Evolutionary conservation across 2,329 filamentous ascomycete species (phyloP), one percentile per base, ranked within the genome.

Genomic region (Botryotinia globosa): DNA sequence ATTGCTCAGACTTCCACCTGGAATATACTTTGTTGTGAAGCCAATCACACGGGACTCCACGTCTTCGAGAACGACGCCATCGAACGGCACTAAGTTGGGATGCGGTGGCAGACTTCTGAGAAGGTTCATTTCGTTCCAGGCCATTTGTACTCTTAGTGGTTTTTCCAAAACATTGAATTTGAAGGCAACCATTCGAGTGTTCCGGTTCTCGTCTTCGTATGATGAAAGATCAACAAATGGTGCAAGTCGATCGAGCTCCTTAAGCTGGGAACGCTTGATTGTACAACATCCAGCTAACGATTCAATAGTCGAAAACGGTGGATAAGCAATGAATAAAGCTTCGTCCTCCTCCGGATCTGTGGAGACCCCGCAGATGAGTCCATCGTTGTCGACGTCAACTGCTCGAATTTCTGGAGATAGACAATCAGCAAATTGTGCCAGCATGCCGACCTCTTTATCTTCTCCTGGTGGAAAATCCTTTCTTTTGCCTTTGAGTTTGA

Each of bases 11-110:
- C 5, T 29, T 9, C 44, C 32, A n/a, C 63, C 44, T 37, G 63
- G 44, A 1, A 66, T 39, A 2, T 66, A 66, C 5, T 66, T 66
- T 10, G 45, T 51, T 3, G 63, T 29, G 44, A 66, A 51, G 1
- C 63, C 63, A 7, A 66, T 66, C 44, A 66, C 32, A 20, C 63
- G 63, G 1, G 63, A 66, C 22, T 66, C 63, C 1, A 66, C 63
- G 18, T 66, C 63, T 66, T 66, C 63, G 32, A 66, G 44, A 39
- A 66, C 45, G 16, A 66, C 14, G 32, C 44, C 1, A 37, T 66
- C 63, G 12, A 66, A 51, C 1, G 32, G 44, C 7, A 66, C 6
- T 51, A 51, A 1, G 7, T 66, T 66, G 4, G 44, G 44, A 51
- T 66, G 63, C 2, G 22, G 32, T 37, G 63, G 44, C 6, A 66